These are phyloP conservation scores for Pichia sp. DNA, from an alignment of 1,139 yeast genomes.

Conservation along the genomic window DNA sequence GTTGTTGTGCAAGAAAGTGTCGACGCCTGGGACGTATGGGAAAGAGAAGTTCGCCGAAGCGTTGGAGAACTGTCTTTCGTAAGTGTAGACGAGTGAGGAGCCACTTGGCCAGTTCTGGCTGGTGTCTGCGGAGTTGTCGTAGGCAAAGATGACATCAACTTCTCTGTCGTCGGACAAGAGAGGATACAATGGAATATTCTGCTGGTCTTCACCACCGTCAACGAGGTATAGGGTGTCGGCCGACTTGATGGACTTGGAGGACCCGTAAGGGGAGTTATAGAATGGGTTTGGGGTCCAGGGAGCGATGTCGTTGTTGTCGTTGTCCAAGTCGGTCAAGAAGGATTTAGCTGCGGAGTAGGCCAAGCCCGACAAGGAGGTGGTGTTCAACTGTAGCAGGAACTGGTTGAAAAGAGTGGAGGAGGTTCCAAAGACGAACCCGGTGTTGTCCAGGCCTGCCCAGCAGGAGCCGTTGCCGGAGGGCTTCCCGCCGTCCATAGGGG, in stretches of 20 bases:
- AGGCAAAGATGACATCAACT: constrained; percentile 78
- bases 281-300: constrained; percentile 50
- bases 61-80: constrained; percentile 52
- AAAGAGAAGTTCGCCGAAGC: constrained; percentile 65
- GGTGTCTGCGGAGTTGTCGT: constrained; percentile 84
- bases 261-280: constrained; percentile 44
- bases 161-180: constrained; percentile 64
- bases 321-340: constrained; percentile 44
- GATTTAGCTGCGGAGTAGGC: constrained; percentile 43
- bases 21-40: constrained; percentile 81
- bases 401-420: constrained; percentile 77
- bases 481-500: constrained; percentile 54
- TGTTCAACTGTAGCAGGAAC: constrained; percentile 55
- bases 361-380: constrained; percentile 47
- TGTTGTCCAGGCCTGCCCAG: constrained; percentile 68
- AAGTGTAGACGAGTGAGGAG: constrained; percentile 59
- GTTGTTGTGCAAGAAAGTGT: constrained; percentile 58
- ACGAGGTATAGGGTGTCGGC: constrained; percentile 54
- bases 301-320: constrained; percentile 37
- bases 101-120: constrained; percentile 72
- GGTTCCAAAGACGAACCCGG: constrained; percentile 73
- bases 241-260: constrained; percentile 38
- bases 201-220: constrained; percentile 88
- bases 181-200: constrained; percentile 77
- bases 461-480: constrained; percentile 44